Conservation (phyloP, 257 asterid genomes). For the Phtheirospermum japonicum region DNA sequence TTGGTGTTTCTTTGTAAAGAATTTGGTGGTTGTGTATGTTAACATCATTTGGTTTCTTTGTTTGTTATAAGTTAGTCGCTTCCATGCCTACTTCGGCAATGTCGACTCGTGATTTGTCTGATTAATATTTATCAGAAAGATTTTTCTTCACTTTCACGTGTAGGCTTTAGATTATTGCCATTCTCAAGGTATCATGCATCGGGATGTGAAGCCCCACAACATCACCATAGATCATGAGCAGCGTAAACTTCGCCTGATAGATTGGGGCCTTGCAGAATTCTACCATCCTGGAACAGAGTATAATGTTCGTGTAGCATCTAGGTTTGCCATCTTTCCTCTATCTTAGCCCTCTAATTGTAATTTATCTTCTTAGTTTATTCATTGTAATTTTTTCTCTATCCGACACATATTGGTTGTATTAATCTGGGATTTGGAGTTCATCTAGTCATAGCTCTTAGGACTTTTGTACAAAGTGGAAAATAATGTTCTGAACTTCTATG, state of each 20-base stretch:
- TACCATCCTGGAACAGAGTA: conserved; percentile 66
- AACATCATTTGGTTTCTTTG: neutral
- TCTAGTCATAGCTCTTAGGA: neutral
- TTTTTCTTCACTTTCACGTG: conserved; percentile 3
- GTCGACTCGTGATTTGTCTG: conserved; percentile 11
- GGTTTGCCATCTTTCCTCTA: conserved; percentile 39
- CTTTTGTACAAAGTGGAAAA: neutral
- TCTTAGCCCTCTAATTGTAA: conserved; percentile 3
- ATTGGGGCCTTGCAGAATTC: conserved; percentile 70
- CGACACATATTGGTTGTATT: conserved; percentile 1
- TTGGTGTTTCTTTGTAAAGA: neutral
- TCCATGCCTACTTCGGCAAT: neutral
- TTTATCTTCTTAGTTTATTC: conserved; percentile 1
- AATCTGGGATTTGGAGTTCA: neutral
- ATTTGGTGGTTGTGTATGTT: conserved; percentile 8
- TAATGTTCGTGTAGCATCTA: conserved; percentile 62
- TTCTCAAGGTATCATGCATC: conserved; percentile 72
- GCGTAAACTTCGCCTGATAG: conserved; percentile 58
- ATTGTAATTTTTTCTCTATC: neutral
- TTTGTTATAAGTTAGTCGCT: neutral
- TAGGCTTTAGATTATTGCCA: conserved; percentile 65
- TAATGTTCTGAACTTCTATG: conserved; percentile 4
- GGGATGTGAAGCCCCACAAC: conserved; percentile 69
- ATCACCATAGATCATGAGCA: conserved; percentile 66
- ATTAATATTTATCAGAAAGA: neutral